A percentile compares a stretch with the other conserved stretches of the same genome.
phyloP scores from a whole-genome alignment of 345 rosid species.

The Salix arbutifolia region DNA sequence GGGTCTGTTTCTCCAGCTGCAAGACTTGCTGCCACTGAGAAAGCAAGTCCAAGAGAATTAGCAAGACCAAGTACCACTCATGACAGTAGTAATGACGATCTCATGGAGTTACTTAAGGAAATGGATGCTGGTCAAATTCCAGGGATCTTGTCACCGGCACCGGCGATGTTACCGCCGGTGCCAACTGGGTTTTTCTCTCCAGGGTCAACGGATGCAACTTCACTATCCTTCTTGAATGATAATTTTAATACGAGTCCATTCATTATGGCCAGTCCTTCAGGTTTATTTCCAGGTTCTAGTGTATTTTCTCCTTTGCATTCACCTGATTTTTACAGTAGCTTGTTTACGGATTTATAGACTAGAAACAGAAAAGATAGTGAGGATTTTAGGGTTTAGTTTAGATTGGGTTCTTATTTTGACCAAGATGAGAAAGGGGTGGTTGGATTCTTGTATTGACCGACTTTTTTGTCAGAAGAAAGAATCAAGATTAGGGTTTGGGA shows the following conservation, averaged over 20 bases:
- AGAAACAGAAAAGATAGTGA: background rate
- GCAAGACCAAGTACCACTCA: background rate
- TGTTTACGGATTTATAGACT: constrained; percentile 43
- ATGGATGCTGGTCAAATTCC: constrained; percentile 40
- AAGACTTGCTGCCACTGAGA: constrained; percentile 69
- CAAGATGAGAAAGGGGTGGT: background rate
- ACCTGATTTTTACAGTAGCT: constrained; percentile 42
- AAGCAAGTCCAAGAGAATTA: constrained; percentile 50
- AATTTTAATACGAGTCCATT: constrained; percentile 40
- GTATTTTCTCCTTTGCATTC: constrained; percentile 47
- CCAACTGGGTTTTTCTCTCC: constrained; percentile 58
- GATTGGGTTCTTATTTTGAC: background rate
- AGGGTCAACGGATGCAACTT: constrained; percentile 14
- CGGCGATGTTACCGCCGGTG: constrained; percentile 47
- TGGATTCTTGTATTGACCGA: background rate
- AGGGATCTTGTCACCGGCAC: constrained; percentile 75
- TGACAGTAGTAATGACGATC: background rate
- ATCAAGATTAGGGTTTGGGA: background rate
- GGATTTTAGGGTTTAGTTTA: background rate
- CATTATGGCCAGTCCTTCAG: constrained; percentile 44
- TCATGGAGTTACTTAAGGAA: constrained; percentile 20
- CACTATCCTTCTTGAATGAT: constrained; percentile 26
- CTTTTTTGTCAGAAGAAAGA: background rate
- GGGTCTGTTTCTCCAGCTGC: constrained; percentile 67
- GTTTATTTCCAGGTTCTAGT: constrained; percentile 18